Conservation (phyloP, 345 rosid species). For the Draba incana region DNA sequence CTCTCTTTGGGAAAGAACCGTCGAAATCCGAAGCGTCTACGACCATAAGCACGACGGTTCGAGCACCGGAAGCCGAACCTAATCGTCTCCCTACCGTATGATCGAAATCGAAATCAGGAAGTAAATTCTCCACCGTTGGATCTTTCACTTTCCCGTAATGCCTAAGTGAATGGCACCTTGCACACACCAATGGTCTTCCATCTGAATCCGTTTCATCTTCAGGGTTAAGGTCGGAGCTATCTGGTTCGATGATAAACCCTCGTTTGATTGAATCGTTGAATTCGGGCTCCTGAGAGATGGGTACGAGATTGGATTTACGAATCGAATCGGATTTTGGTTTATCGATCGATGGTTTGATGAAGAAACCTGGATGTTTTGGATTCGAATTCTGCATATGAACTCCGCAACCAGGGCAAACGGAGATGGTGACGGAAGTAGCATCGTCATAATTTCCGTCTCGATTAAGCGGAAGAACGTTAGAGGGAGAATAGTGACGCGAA, state of each 20-base stretch:
- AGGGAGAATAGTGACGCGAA: conserved; percentile 44
- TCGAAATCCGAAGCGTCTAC: conserved; percentile 92
- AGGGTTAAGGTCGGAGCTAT: not conserved
- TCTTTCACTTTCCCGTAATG: conserved; percentile 91
- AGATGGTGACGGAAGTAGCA: conserved; percentile 49
- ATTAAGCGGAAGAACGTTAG: conserved; percentile 43
- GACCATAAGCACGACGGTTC: conserved; percentile 81
- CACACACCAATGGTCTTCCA: conserved; percentile 69
- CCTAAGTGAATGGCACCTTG: conserved; percentile 87
- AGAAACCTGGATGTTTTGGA: conserved; percentile 81
- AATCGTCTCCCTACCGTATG: conserved; percentile 79
- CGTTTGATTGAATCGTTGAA: conserved; percentile 59
- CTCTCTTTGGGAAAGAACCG: conserved; percentile 83
- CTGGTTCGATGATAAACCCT: conserved; percentile 53
- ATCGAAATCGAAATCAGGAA: conserved; percentile 93
- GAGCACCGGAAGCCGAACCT: conserved; percentile 62
- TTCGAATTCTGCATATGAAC: conserved; percentile 75
- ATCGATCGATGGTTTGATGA: conserved; percentile 51
- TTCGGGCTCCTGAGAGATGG: conserved; percentile 61
- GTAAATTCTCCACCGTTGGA: conserved; percentile 73
- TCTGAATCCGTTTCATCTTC: conserved; percentile 37
- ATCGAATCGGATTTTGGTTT: conserved; percentile 38
- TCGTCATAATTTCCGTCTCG: conserved; percentile 88
- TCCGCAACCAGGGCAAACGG: conserved; percentile 96
- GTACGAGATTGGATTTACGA: conserved; percentile 45